Evolutionary conservation across 371 early-diverging fungal genomes (phyloP).

Genomic region (Mucor plumbeus): DNA sequence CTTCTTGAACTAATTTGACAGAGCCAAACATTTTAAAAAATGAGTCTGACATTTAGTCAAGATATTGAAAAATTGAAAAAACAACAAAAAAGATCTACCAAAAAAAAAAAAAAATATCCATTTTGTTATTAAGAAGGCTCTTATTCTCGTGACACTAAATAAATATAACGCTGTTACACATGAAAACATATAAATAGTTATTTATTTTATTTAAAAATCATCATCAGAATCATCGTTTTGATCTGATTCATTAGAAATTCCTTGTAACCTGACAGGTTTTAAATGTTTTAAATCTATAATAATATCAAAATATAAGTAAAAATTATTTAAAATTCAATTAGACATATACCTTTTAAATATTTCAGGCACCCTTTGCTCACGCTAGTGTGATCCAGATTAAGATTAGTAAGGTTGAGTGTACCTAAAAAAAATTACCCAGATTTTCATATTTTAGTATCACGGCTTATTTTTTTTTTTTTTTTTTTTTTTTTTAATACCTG

Average conservation of each 20-base stretch:
- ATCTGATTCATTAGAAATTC: conserved; percentile 37
- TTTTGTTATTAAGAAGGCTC: not conserved
- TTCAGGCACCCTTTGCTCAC: conserved; percentile 40
- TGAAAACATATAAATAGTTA: not conserved
- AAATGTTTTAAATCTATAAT: conserved; percentile 35
- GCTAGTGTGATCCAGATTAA: conserved; percentile 47
- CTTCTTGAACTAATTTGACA: conserved; percentile 36
- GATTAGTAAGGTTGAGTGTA: conserved; percentile 41
- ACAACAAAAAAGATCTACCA: conserved; percentile 1
- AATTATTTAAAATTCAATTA: too few relatives aligned
- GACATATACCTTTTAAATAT: conserved; percentile 35
- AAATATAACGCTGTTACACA: not conserved
- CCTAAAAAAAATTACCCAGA: conserved; percentile 21
- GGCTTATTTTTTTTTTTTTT: too few relatives aligned
- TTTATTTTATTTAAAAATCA: not conserved
- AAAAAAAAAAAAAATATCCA: not conserved
- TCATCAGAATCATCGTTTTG: conserved; percentile 24
- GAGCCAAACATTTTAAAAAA: conserved; percentile 29
- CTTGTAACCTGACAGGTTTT: conserved; percentile 39
- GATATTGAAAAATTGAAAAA: not conserved
- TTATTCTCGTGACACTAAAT: conserved; percentile 5
- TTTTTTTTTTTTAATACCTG: conserved; percentile 18
- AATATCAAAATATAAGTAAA: not conserved
- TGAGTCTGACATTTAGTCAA: conserved; percentile 25
- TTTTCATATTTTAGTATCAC: not conserved